Conservation (phyloP, 1,284 basidiomycete species). For the Calocybe gambosa region DNA sequence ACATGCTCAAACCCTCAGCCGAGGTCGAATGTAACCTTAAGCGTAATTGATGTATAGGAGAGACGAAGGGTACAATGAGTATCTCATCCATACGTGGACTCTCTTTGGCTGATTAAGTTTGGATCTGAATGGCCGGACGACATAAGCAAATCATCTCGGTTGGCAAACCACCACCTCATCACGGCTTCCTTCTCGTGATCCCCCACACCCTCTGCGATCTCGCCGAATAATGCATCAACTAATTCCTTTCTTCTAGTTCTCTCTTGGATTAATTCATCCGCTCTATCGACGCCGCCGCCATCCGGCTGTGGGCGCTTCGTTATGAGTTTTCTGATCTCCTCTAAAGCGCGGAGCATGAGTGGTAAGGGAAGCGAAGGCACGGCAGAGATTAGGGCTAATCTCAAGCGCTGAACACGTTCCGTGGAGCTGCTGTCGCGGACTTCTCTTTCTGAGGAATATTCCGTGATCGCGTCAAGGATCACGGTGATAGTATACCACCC, state of each 20-base stretch:
- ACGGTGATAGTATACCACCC: slow-evolving; percentile 57
- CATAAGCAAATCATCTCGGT: slow-evolving; percentile 10
- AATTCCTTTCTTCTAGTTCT: slow-evolving; percentile 38
- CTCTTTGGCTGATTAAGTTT: neutral
- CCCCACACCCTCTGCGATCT: slow-evolving; percentile 55
- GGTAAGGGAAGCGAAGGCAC: slow-evolving; percentile 50
- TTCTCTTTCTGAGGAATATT: slow-evolving; percentile 17
- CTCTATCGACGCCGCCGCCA: slow-evolving; percentile 13
- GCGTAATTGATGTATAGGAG: too few species aligned
- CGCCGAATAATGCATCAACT: slow-evolving; percentile 48
- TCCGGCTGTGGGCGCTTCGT: slow-evolving; percentile 16
- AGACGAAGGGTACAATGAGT: too few species aligned
- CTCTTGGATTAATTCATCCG: slow-evolving; percentile 14
- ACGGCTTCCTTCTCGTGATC: slow-evolving; percentile 60
- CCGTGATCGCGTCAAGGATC: slow-evolving; percentile 39
- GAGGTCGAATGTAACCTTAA: too few species aligned
- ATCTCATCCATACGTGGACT: too few species aligned
- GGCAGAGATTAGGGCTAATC: slow-evolving; percentile 52
- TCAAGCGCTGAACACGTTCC: slow-evolving; percentile 45
- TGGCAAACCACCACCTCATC: slow-evolving; percentile 62
- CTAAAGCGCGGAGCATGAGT: slow-evolving; percentile 48
- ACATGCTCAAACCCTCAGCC: too few species aligned
- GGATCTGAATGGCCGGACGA: neutral
- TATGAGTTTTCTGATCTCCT: slow-evolving; percentile 37
- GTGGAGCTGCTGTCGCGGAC: slow-evolving; percentile 11